phyloP scores from a whole-genome alignment of 2,329 filamentous ascomycete species.

The Blastomyces gilchristii region DNA sequence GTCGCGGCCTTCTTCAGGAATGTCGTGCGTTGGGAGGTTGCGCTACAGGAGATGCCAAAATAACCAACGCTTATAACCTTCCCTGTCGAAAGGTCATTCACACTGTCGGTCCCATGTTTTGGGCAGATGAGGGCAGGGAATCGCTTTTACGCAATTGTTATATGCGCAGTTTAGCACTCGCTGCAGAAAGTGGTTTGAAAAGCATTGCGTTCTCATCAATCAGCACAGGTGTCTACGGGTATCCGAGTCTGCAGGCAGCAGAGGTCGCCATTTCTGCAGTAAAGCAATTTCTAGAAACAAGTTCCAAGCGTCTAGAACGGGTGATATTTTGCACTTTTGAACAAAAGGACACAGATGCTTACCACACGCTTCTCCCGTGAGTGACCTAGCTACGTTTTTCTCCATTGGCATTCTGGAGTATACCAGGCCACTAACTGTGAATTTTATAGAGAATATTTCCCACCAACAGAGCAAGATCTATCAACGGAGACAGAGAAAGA shows the following conservation, averaged over 20 bases:
- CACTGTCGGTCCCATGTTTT: slow-evolving; percentile 76
- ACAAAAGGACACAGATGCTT: slow-evolving; percentile 64
- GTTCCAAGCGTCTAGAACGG: slow-evolving; percentile 48
- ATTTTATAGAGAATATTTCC: slow-evolving; percentile 38
- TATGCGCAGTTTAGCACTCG: slow-evolving; percentile 58
- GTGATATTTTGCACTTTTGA: slow-evolving; percentile 82
- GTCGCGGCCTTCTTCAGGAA: slow-evolving; percentile 55
- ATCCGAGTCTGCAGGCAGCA: slow-evolving; percentile 65
- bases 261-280: slow-evolving; percentile 56
- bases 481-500: slow-evolving; percentile 10
- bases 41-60: slow-evolving; percentile 67
- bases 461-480: slow-evolving; percentile 33
- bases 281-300: slow-evolving; percentile 41
- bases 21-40: slow-evolving; percentile 65
- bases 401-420: neutral
- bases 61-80: slow-evolving; percentile 66
- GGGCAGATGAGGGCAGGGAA: slow-evolving; percentile 27
- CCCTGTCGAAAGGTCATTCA: slow-evolving; percentile 77
- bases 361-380: slow-evolving; percentile 63
- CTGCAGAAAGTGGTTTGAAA: slow-evolving; percentile 53
- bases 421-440: neutral
- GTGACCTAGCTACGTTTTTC: slow-evolving; percentile 29
- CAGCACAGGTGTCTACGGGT: slow-evolving; percentile 85
- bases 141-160: slow-evolving; percentile 55
- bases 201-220: slow-evolving; percentile 74